Evolutionary conservation across 2,329 filamentous ascomycete genomes (phyloP), one percentile per base, ranked within the genome.

Genomic region (Lojkania enalia): DNA sequence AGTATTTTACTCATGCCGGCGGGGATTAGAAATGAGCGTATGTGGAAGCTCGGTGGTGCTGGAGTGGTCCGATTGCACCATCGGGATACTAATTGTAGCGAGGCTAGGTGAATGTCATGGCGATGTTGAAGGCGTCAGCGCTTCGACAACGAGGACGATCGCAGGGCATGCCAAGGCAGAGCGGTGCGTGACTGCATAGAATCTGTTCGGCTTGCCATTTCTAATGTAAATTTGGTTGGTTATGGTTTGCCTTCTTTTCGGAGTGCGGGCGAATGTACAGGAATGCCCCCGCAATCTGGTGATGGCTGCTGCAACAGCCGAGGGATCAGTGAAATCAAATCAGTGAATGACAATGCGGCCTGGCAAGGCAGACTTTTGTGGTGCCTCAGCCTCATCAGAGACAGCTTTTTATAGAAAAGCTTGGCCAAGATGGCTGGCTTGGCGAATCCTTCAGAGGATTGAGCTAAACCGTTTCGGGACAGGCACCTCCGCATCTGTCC

Each of bases 311-410:
- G 29, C 25, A 23, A 36, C 27, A 5, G 30, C 16, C 14, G 20
- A 39, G 20, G 37, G 25, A 18, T 16, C 23, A 25, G 21, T n/a
- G 5, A 18, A n/a, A 21, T 23, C 33, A n/a, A n/a, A n/a, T n/a
- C n/a, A n/a, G n/a, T n/a, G n/a, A n/a, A n/a, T n/a, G n/a, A n/a
- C n/a, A n/a, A n/a, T n/a, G n/a, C n/a, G n/a, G n/a, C n/a, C n/a
- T 25, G 43, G 42, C 42, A 42, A 53, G 50, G 50, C 50, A 49
- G 47, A 53, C 41, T 44, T 35, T 5, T 4, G 20, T 20, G 33
- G 25, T 50, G 50, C 49, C 49, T 49, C 49, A 52, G 43, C 46
- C 47, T 43, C 47, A 42, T 38, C 25, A 35, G 36, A 20, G 49
- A 48, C 36, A 40, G 20, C 43, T 46, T 49, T 44, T 31, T 40